These are phyloP conservation scores for Metschnikowia picachoensis DNA, from an alignment of 805 yeast species.

Conservation along the genomic window DNA sequence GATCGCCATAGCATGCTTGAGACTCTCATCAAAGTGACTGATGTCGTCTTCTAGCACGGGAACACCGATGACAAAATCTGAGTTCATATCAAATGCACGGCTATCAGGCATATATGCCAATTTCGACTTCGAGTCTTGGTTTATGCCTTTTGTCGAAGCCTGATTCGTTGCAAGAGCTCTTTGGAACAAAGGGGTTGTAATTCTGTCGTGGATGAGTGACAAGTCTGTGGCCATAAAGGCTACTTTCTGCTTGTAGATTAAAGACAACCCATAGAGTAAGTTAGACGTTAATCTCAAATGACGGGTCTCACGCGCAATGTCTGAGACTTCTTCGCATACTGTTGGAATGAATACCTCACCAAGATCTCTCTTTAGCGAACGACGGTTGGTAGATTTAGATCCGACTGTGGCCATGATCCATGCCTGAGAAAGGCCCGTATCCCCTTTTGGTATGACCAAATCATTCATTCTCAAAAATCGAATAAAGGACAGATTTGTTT, in stretches of 20 bases:
- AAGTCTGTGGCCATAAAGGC: conserved; percentile 40
- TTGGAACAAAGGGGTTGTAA: conserved; percentile 4
- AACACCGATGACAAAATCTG: conserved; percentile 19
- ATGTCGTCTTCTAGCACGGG: neutral
- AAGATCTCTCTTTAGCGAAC: conserved; percentile 29
- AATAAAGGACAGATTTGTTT: neutral
- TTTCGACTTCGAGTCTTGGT: neutral
- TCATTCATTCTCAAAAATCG: neutral
- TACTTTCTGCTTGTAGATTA: conserved; percentile 48
- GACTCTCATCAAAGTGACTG: neutral
- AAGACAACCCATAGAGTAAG: conserved; percentile 46
- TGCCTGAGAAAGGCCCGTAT: conserved; percentile 20
- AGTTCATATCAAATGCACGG: conserved; percentile 23
- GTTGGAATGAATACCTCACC: conserved; percentile 38
- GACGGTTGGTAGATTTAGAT: conserved; percentile 22
- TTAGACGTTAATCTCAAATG: conserved; percentile 35
- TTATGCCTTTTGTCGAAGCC: neutral
- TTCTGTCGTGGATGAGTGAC: conserved; percentile 11
- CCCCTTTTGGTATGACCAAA: neutral
- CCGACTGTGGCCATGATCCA: conserved; percentile 45
- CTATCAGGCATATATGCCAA: conserved; percentile 20
- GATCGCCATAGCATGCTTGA: neutral
- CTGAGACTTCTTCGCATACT: conserved; percentile 29
- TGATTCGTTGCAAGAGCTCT: neutral
- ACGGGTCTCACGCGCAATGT: conserved; percentile 18